phyloP scores from a whole-genome alignment of 2,329 filamentous ascomycete genomes.

The Rhytidhysteron rufulum region DNA sequence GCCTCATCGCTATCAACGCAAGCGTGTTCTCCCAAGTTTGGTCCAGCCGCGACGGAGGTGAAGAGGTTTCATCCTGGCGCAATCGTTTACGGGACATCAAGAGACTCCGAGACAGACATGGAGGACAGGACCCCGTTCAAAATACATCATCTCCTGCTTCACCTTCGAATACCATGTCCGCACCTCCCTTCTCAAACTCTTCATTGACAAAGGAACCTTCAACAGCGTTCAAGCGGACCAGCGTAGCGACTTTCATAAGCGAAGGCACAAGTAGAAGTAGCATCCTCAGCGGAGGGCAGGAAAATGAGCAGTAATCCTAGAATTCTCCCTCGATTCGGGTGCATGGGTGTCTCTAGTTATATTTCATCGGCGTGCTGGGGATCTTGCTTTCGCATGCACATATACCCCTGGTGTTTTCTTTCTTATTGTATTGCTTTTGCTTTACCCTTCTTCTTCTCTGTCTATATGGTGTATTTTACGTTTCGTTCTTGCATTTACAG shows the following conservation, averaged over 20 bases:
- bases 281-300: conserved; percentile 22
- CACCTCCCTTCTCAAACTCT: conserved; percentile 19
- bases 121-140: conserved; percentile 9
- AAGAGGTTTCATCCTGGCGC: conserved; percentile 86
- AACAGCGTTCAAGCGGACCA: conserved; percentile 30
- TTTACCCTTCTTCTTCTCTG: background rate
- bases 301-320: conserved; percentile 7
- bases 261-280: conserved; percentile 36
- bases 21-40: conserved; percentile 93
- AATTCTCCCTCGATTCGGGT: background rate
- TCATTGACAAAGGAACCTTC: conserved; percentile 25
- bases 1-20: conserved; percentile 85
- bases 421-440: background rate
- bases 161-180: conserved; percentile 6
- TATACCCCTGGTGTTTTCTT: conserved; percentile 3
- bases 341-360: background rate
- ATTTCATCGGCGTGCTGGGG: background rate
- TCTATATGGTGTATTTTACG: background rate
- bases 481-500: background rate
- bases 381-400: conserved; percentile 1
- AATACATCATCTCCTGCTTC: conserved; percentile 19
- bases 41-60: conserved; percentile 70
- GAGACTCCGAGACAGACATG: conserved; percentile 64
- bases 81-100: conserved; percentile 82
- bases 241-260: conserved; percentile 31